Evolutionary conservation across 164 flowering plant species (phyloP).

Genomic region (Hamamelis virginiana): DNA sequence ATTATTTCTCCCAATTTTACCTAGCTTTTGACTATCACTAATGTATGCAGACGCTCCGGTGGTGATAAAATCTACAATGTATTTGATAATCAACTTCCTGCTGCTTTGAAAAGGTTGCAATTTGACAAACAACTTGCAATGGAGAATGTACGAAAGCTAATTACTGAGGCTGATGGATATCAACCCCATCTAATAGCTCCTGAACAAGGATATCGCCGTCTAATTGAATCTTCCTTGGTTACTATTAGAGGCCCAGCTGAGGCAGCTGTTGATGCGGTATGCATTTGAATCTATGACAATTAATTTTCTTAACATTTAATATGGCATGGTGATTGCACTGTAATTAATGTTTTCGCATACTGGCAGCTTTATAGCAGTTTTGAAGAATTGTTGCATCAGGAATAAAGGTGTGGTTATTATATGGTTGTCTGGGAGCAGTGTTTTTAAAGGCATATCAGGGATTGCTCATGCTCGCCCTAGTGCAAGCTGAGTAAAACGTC

Average conservation of each 20-base stretch:
- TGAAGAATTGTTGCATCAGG: too few species aligned
- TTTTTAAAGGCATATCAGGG: too few species aligned
- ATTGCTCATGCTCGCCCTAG: too few species aligned
- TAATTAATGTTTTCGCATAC: neutral
- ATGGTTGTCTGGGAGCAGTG: too few species aligned
- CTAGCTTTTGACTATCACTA: neutral
- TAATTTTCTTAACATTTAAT: neutral
- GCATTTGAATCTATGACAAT: neutral
- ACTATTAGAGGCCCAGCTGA: slow-evolving; percentile 71
- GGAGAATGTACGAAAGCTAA: slow-evolving; percentile 75
- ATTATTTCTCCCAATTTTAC: neutral
- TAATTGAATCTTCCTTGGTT: slow-evolving; percentile 60
- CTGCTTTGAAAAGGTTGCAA: slow-evolving; percentile 78
- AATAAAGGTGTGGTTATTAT: too few species aligned
- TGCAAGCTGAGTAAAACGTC: too few species aligned
- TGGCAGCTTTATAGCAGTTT: neutral
- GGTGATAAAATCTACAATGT: slow-evolving; percentile 78
- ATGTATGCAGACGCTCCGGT: slow-evolving; percentile 67
- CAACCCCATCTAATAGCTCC: slow-evolving; percentile 91
- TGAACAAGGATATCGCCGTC: slow-evolving; percentile 79
- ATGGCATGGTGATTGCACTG: neutral
- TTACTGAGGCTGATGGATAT: slow-evolving; percentile 92
- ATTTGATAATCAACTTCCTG: slow-evolving; percentile 82
- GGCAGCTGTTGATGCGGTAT: slow-evolving; percentile 76
- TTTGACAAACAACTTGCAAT: slow-evolving; percentile 82